Evolutionary conservation across 768 basidiomycete genomes (phyloP).

Genomic region (Lactifluus subvellereus): DNA sequence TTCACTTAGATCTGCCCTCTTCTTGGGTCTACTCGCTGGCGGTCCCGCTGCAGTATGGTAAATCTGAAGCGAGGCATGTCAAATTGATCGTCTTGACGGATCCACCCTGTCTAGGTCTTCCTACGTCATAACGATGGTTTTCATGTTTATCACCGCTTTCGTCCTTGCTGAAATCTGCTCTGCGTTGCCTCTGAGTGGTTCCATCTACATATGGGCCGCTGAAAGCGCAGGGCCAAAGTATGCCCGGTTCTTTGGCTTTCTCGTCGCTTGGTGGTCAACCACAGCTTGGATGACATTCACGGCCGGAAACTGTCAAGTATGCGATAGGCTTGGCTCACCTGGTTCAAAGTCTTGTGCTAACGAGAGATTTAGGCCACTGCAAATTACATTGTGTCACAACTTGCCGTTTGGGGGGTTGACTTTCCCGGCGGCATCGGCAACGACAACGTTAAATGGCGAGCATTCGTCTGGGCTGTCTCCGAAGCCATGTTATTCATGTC

Average conservation of each 20-base stretch:
- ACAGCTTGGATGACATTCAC: conserved; percentile 97
- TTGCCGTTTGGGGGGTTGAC: conserved; percentile 71
- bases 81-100: neutral
- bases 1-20: conserved; percentile 57
- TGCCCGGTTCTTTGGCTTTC: conserved; percentile 79
- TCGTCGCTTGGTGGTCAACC: conserved; percentile 90
- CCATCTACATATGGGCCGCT: conserved; percentile 93
- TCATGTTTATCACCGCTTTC: conserved; percentile 84
- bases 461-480: conserved; percentile 77
- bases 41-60: conserved; percentile 86
- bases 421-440: conserved; percentile 75
- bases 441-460: conserved; percentile 78
- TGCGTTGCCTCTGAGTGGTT: conserved; percentile 79
- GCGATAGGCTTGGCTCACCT: conserved; percentile 19
- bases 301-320: conserved; percentile 81
- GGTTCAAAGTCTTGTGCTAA: neutral
- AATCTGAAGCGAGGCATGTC: neutral
- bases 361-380: conserved; percentile 58
- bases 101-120: conserved; percentile 63
- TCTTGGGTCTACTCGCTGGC: conserved; percentile 77
- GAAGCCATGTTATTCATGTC: conserved; percentile 66
- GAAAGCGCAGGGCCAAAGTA: conserved; percentile 87
- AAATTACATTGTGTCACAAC: conserved; percentile 83
- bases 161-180: conserved; percentile 90
- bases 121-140: conserved; percentile 73